Evolutionary conservation across 1,284 basidiomycete species (phyloP).

Genomic region (Ustilago crameri): DNA sequence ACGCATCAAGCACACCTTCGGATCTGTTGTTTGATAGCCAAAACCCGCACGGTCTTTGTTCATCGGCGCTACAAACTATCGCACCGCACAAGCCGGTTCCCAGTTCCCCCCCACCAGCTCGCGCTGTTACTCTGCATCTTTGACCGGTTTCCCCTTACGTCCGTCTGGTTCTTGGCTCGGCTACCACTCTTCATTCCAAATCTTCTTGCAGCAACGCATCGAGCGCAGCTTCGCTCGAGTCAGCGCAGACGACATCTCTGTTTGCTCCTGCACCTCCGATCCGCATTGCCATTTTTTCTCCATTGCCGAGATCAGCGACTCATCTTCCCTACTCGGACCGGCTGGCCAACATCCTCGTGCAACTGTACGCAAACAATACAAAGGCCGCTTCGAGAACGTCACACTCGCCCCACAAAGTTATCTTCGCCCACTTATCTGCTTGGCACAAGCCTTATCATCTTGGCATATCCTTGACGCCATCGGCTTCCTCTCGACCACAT

Average conservation of each 20-base stretch:
- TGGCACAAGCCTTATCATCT: constrained; percentile 25
- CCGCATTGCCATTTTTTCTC: not conserved
- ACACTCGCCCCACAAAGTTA: constrained; percentile 1
- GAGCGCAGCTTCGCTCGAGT: not conserved
- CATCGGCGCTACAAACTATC: not conserved
- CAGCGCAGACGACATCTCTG: constrained; percentile 10
- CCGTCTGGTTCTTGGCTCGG: constrained; percentile 6
- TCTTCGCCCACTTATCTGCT: not conserved
- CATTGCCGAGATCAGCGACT: not conserved
- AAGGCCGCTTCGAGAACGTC: constrained; percentile 5
- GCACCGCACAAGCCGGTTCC: constrained; percentile 11
- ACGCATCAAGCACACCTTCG: not conserved
- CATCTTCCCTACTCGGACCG: not conserved
- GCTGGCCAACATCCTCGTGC: too few species aligned
- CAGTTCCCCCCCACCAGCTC: constrained; percentile 6
- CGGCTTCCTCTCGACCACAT: not conserved
- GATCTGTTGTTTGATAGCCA: constrained; percentile 23
- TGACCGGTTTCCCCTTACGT: constrained; percentile 1
- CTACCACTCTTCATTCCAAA: not conserved
- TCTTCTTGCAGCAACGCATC: not conserved
- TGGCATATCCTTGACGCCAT: constrained; percentile 6
- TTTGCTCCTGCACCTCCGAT: not conserved
- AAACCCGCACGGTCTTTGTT: constrained; percentile 29
- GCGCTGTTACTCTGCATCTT: not conserved
- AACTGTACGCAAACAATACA: not conserved